phyloP scores from a whole-genome alignment of 2,329 filamentous ascomycete species.

The Fusarium nanum region DNA sequence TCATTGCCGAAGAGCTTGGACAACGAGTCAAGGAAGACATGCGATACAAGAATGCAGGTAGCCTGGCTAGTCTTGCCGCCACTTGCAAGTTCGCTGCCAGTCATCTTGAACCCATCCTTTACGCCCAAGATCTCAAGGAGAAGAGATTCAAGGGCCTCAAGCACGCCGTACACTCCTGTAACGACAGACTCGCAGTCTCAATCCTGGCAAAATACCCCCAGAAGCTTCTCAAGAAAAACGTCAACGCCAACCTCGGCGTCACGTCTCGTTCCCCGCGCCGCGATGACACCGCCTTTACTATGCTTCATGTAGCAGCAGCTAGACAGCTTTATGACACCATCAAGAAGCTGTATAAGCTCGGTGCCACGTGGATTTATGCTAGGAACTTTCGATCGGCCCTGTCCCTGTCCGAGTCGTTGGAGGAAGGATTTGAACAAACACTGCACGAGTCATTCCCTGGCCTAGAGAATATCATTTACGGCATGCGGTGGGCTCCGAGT shows the following conservation, averaged over 20 bases:
- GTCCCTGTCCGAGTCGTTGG: too few species aligned
- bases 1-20: slow-evolving; percentile 5
- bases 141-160: not conserved
- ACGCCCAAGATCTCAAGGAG: not conserved
- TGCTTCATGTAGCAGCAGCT: slow-evolving; percentile 18
- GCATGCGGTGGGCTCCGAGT: not conserved
- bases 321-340: not conserved
- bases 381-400: not conserved
- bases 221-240: not conserved
- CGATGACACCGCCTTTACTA: not conserved
- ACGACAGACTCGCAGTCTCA: not conserved
- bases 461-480: not conserved
- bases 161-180: not conserved
- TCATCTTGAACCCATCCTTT: not conserved
- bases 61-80: not conserved
- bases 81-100: not conserved
- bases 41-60: not conserved
- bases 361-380: not conserved
- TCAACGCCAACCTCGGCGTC: not conserved
- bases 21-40: not conserved
- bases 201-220: slow-evolving; percentile 1
- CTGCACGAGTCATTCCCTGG: not conserved
- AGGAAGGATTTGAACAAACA: not conserved
- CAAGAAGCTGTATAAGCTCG: not conserved
- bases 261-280: not conserved